These are phyloP conservation scores for Croton setiger DNA, from an alignment of 441 rosid genomes.

Conservation along the genomic window DNA sequence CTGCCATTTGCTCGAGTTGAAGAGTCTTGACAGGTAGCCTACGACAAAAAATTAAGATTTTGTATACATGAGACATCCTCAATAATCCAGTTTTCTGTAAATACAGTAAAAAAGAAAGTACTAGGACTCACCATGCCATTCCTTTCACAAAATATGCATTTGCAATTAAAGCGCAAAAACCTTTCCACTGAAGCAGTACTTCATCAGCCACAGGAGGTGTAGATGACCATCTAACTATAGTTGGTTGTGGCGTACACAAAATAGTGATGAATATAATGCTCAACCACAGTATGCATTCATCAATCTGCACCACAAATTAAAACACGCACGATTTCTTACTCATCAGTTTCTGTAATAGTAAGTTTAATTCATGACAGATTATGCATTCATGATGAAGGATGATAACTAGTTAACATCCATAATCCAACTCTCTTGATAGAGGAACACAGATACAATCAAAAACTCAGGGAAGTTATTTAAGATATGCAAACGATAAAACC, in stretches of 20 bases:
- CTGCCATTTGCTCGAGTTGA: constrained; percentile 93
- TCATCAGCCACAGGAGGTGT: constrained; percentile 62
- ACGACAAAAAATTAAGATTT: constrained; percentile 2
- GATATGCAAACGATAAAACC: not conserved
- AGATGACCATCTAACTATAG: constrained; percentile 84
- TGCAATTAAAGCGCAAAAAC: constrained; percentile 88
- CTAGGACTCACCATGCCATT: constrained; percentile 83
- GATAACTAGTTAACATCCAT: not conserved
- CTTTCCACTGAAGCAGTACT: constrained; percentile 61
- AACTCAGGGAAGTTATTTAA: not conserved
- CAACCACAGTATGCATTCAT: constrained; percentile 86
- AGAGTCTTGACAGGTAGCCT: constrained; percentile 98
- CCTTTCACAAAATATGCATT: constrained; percentile 76
- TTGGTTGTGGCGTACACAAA: constrained; percentile 92
- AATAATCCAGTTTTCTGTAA: not conserved
- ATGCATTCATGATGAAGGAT: not conserved
- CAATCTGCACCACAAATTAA: constrained; percentile 41
- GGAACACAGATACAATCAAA: not conserved
- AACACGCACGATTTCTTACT: not conserved
- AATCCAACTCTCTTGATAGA: not conserved
- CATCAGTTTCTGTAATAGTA: not conserved
- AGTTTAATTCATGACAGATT: not conserved
- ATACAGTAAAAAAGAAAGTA: not conserved
- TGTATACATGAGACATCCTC: not conserved
- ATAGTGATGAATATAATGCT: constrained; percentile 89